Percentiles rank a stretch among this genome's conserved stretches.
Evolutionary conservation across 257 asterid genomes (phyloP).

Genomic region (Fraxinus americana): DNA sequence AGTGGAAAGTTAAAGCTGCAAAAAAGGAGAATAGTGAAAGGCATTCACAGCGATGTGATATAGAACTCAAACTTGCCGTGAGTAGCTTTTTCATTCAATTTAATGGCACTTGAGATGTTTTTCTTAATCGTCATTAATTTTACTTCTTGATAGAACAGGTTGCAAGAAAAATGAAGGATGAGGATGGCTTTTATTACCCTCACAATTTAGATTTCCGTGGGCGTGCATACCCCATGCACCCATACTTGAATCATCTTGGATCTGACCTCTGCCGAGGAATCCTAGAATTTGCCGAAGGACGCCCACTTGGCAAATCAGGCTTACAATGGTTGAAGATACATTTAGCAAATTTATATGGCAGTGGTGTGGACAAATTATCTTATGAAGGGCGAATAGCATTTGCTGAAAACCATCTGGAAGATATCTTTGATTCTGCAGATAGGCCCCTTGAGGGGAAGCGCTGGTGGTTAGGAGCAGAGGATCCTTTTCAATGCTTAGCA

Average conservation of each 20-base stretch:
- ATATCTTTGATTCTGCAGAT: slow-evolving; percentile 92
- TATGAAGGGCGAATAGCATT: slow-evolving; percentile 78
- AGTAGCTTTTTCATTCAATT: slow-evolving; percentile 38
- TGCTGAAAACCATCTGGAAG: slow-evolving; percentile 78
- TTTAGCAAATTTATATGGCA: slow-evolving; percentile 82
- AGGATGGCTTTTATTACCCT: slow-evolving; percentile 96
- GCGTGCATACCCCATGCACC: slow-evolving; percentile 99
- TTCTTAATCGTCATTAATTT: slow-evolving; percentile 21
- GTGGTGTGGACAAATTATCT: slow-evolving; percentile 90
- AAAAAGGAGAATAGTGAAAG: slow-evolving; percentile 84
- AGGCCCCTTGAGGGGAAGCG: slow-evolving; percentile 94
- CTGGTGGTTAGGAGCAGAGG: slow-evolving; percentile 98
- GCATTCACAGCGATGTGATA: slow-evolving; percentile 93
- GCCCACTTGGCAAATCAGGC: slow-evolving; percentile 94
- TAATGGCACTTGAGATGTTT: slow-evolving; percentile 10
- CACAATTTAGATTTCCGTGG: slow-evolving; percentile 98
- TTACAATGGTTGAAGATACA: slow-evolving; percentile 85
- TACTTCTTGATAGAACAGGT: slow-evolving; percentile 61
- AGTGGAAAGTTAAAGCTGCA: slow-evolving; percentile 69
- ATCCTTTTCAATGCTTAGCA: slow-evolving; percentile 96
- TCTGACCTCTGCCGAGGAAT: slow-evolving; percentile 95
- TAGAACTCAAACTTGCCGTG: slow-evolving; percentile 95
- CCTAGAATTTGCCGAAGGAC: slow-evolving; percentile 93
- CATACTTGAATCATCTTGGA: slow-evolving; percentile 94
- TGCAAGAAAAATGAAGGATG: slow-evolving; percentile 94